Percentiles rank a stretch among this genome's conserved stretches.
Evolutionary conservation across 495 filamentous ascomycete species (phyloP).

Genomic region (Saxispiralis lemnorum): DNA sequence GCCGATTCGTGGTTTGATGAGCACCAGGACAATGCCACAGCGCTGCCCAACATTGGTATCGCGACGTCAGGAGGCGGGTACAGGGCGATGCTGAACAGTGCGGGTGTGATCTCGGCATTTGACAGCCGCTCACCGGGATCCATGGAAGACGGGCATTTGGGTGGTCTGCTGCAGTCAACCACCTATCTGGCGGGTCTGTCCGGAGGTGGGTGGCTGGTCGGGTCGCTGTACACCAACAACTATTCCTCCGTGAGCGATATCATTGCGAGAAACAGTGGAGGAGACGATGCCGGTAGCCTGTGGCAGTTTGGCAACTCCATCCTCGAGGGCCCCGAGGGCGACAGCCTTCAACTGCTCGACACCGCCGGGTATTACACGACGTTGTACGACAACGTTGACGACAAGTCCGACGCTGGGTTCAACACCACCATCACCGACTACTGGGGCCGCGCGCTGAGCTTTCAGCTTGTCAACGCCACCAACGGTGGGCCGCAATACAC

Average conservation of each 20-base stretch:
- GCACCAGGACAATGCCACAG: constrained; percentile 36
- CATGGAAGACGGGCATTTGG: constrained; percentile 50
- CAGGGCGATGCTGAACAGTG: constrained; percentile 72
- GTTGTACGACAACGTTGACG: constrained; percentile 40
- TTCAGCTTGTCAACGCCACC: constrained; percentile 63
- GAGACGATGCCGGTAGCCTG: constrained; percentile 29
- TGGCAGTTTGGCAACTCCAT: constrained; percentile 75
- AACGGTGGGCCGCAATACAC: constrained; percentile 68
- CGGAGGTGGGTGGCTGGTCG: constrained; percentile 77
- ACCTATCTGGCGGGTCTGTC: constrained; percentile 78
- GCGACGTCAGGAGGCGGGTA: constrained; percentile 58
- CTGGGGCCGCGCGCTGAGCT: constrained; percentile 67
- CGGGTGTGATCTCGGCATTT: constrained; percentile 71
- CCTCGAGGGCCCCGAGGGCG: constrained; percentile 43
- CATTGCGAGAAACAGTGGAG: constrained; percentile 40
- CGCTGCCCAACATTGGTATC: constrained; percentile 46
- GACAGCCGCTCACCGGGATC: constrained; percentile 56
- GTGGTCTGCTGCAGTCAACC: constrained; percentile 65
- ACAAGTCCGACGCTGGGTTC: constrained; percentile 55
- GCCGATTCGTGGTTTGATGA: constrained; percentile 47
- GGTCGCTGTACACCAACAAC: constrained; percentile 76
- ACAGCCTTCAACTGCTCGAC: constrained; percentile 30
- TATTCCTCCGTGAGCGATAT: constrained; percentile 57
- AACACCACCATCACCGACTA: constrained; percentile 71
- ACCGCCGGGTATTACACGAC: constrained; percentile 48